phyloP scores from a whole-genome alignment of 306 rosid species.

The Heteromeles arbutifolia region DNA sequence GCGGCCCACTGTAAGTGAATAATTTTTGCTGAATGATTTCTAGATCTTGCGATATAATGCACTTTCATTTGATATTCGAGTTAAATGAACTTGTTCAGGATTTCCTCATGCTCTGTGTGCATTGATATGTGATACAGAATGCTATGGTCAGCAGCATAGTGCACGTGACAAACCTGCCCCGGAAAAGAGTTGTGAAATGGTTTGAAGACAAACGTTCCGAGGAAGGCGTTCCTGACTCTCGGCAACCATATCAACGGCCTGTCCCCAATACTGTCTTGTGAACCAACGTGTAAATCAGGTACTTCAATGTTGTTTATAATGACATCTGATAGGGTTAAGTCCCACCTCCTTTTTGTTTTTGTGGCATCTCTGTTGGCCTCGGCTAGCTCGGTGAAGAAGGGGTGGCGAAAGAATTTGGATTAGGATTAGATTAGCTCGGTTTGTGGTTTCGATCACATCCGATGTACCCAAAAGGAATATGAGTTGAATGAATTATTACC shows the following conservation, averaged over 20 bases:
- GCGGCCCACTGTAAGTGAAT: conserved; percentile 82
- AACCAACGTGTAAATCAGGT: conserved; percentile 5
- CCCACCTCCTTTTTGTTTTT: not conserved
- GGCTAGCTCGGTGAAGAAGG: not conserved
- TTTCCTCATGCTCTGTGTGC: not conserved
- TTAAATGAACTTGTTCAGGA: not conserved
- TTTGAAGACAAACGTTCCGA: conserved; percentile 83
- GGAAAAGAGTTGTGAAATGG: conserved; percentile 76
- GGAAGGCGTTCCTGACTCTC: conserved; percentile 69
- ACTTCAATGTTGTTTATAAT: not conserved
- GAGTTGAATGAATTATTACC: not conserved
- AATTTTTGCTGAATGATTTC: not conserved
- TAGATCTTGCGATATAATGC: not conserved
- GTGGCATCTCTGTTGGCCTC: not conserved
- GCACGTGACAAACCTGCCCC: conserved; percentile 83
- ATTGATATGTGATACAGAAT: conserved; percentile 49
- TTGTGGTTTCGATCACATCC: not conserved
- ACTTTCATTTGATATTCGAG: not conserved
- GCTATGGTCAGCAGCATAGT: conserved; percentile 74
- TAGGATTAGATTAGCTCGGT: not conserved
- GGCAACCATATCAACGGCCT: conserved; percentile 54
- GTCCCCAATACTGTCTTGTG: conserved; percentile 24
- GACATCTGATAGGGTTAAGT: not conserved
- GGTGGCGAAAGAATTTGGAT: not conserved
- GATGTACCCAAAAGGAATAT: not conserved